Evolutionary conservation across 1,139 yeast species (phyloP).

Genomic region (Candida labiduridarum): DNA sequence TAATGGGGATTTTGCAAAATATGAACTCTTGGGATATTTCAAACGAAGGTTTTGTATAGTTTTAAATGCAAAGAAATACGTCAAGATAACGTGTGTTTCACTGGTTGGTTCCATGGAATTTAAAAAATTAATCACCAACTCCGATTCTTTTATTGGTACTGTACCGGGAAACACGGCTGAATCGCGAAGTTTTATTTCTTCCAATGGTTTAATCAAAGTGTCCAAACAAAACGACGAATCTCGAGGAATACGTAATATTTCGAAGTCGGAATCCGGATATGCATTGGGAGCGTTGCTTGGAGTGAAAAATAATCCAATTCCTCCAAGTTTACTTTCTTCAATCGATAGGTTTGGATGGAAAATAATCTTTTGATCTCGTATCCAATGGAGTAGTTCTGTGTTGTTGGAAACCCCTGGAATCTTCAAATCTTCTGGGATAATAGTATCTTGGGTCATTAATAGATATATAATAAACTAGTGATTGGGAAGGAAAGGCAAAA

Average conservation of each 20-base stretch:
- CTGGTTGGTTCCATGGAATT: conserved; percentile 23
- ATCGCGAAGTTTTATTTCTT: conserved; percentile 21
- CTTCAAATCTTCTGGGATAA: neutral
- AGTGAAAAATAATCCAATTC: conserved; percentile 34
- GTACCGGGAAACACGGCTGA: conserved; percentile 10
- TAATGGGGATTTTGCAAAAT: conserved; percentile 15
- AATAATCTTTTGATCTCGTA: conserved; percentile 9
- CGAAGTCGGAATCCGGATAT: conserved; percentile 17
- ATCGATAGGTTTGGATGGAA: conserved; percentile 19
- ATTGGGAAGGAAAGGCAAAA: too few relatives aligned
- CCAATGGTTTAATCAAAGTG: conserved; percentile 30
- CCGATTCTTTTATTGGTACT: conserved; percentile 18
- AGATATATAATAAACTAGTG: too few relatives aligned
- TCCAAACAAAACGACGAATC: conserved; percentile 29
- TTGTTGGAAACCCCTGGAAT: conserved; percentile 11
- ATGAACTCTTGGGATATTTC: conserved; percentile 2
- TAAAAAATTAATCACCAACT: conserved; percentile 25
- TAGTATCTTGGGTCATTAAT: neutral
- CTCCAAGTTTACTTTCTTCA: conserved; percentile 31
- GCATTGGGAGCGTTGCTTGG: conserved; percentile 7
- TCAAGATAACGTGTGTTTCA: conserved; percentile 35
- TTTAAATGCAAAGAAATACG: conserved; percentile 30
- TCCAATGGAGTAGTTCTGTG: conserved; percentile 15
- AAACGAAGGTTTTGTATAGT: conserved; percentile 15
- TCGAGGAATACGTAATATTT: conserved; percentile 41